Percentiles rank a stretch among this genome's conserved stretches.
phyloP scores from a whole-genome alignment of 1,284 basidiomycete genomes.

The Cerrena zonata region DNA sequence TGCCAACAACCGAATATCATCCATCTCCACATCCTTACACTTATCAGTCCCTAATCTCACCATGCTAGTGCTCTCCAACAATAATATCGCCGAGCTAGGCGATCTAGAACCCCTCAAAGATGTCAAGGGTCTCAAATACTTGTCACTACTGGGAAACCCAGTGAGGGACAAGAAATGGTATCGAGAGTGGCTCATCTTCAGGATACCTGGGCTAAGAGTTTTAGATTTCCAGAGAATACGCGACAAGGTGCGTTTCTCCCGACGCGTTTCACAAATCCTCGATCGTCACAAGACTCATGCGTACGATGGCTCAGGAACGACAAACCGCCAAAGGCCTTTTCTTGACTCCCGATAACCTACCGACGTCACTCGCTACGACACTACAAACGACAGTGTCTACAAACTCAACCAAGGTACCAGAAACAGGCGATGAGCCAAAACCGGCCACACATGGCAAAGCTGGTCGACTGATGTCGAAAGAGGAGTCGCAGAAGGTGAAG shows the following conservation, averaged over 20 bases:
- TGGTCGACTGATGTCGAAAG: constrained; percentile 84
- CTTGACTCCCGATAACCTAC: constrained; percentile 67
- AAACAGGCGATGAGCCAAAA: constrained; percentile 71
- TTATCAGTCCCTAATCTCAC: constrained; percentile 80
- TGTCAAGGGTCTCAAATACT: constrained; percentile 72
- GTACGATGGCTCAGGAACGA: constrained; percentile 55
- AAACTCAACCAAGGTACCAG: constrained; percentile 48
- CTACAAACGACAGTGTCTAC: constrained; percentile 70
- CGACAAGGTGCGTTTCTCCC: constrained; percentile 71
- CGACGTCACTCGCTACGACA: constrained; percentile 77
- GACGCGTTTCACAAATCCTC: not conserved
- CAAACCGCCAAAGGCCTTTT: constrained; percentile 70
- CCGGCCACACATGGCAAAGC: constrained; percentile 57
- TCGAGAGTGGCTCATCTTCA: constrained; percentile 87
- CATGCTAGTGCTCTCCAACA: constrained; percentile 72
- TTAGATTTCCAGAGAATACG: constrained; percentile 96
- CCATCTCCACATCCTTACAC: constrained; percentile 75
- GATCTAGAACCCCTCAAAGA: constrained; percentile 82
- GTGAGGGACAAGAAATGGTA: constrained; percentile 93
- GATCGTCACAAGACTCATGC: not conserved
- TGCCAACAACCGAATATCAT: constrained; percentile 82
- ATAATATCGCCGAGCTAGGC: constrained; percentile 70
- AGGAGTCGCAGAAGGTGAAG: constrained; percentile 86
- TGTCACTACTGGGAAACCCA: constrained; percentile 86
- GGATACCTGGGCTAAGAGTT: constrained; percentile 80